phyloP scores from a whole-genome alignment of 2,329 filamentous ascomycete genomes.

The Hymenoscyphus infarciens region DNA sequence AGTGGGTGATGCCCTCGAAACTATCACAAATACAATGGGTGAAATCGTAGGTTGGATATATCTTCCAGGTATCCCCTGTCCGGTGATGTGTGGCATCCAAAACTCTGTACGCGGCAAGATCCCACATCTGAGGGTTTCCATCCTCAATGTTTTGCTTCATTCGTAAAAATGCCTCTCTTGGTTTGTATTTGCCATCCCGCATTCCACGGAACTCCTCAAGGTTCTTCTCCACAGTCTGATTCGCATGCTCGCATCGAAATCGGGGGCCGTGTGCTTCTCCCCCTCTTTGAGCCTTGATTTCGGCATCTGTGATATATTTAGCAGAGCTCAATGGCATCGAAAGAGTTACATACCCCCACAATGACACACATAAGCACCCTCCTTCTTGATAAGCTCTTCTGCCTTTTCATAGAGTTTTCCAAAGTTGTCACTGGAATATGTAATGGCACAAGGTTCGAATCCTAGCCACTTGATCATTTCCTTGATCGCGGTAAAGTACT shows the following conservation, averaged over 20 bases:
- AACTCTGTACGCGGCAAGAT: conserved; percentile 86
- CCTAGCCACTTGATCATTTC: conserved; percentile 81
- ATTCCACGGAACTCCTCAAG: conserved; percentile 82
- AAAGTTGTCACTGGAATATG: conserved; percentile 87
- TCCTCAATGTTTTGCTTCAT: conserved; percentile 89
- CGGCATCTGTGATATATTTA: conserved; percentile 50
- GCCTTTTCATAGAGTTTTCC: conserved; percentile 81
- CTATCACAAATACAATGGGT: conserved; percentile 89
- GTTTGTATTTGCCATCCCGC: conserved; percentile 86
- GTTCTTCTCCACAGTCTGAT: conserved; percentile 71
- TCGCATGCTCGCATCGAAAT: conserved; percentile 77
- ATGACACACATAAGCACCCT: conserved; percentile 79
- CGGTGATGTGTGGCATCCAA: conserved; percentile 72
- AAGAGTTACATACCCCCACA: conserved; percentile 54
- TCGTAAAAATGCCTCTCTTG: conserved; percentile 76
- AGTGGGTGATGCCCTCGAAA: conserved; percentile 88
- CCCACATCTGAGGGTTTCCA: conserved; percentile 95
- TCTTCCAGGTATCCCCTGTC: conserved; percentile 81
- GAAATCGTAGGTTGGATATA: conserved; percentile 95
- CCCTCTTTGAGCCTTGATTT: conserved; percentile 84
- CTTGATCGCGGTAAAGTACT: conserved; percentile 84
- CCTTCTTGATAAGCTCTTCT: conserved; percentile 73
- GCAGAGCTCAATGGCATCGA: conserved; percentile 26
- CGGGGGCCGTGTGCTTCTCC: conserved; percentile 68
- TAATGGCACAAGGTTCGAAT: conserved; percentile 75